Base-by-base conservation (phyloP, 148 eudicot species). In the Diospyros kaki region DNA sequence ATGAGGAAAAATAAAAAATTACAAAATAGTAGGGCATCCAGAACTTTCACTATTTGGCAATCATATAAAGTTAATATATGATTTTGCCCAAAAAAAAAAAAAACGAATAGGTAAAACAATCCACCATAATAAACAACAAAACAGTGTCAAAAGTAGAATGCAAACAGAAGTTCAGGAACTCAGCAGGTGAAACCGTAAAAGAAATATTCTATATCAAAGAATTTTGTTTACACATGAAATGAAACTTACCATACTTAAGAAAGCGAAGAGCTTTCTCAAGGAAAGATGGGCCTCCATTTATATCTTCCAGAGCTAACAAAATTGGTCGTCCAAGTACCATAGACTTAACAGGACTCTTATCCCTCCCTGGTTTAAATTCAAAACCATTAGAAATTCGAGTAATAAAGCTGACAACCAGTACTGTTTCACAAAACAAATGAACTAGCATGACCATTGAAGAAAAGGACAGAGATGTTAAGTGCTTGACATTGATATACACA, bases 231-330 rank as follows among this genome's bases (percentile, higher is more conserved):
- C 52, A 71, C 48, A 9, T 52, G 42, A 69, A 75, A 41, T 43
- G 61, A 48, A 64, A 73, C 82, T 71, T 87, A 93, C 99, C 99
- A 80, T 83, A 78, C 76, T 84, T 89, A 70, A 96, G 99, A 85
- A 88, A 96, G 62, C 84, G 83, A 66, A 96, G 97, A 80, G 98
- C 99, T 85, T 96, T 96, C 83, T 96, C 99, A 77, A 96, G 83
- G 81, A 96, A 96, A n/a, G 99, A 96, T 52, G 99, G 99, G 17
- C 94, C 93, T 69, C 99, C 99, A 83, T 96, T 98, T 69, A 96
- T 93, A 85, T 96, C 99, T 81, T 96, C 99, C 76, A 96, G 80
- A 43, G 97, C 99, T 9, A 96, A 92, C 78, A 96, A 86, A 82
- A 96, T 96, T 65, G 99, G 99, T 9, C 98, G 87, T 76, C 99